Evolutionary conservation across 208 protist species (phyloP).

Genomic region (Naegleria fowleri): DNA sequence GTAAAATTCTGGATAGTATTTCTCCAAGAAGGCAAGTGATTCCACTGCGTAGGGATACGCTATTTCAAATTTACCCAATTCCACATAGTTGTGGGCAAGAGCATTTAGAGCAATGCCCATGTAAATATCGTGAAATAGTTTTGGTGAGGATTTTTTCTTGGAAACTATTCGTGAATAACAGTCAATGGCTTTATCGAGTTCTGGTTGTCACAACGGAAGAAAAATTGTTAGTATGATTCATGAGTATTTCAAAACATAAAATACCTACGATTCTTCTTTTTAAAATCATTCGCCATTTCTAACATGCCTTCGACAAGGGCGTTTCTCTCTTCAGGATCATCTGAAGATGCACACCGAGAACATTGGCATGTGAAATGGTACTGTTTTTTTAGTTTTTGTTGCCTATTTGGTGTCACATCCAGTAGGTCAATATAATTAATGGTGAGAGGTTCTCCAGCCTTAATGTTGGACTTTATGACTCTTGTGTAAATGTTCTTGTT

Average conservation of each 20-base stretch:
- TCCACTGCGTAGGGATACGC: neutral
- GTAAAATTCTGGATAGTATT: neutral
- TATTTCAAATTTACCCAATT: neutral
- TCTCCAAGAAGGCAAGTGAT: neutral
- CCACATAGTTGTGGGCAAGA: neutral
- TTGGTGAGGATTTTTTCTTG: neutral
- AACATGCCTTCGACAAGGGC: neutral
- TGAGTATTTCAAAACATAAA: no score
- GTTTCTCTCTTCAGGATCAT: neutral
- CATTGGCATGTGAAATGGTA: neutral
- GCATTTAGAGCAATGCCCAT: neutral
- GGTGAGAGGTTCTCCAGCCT: neutral
- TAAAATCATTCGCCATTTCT: neutral
- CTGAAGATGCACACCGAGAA: neutral
- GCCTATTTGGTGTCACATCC: neutral
- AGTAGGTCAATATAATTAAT: neutral
- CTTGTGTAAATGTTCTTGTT: neutral
- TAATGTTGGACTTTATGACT: neutral
- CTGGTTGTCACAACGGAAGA: no score
- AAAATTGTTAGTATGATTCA: no score
- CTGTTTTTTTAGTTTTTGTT: neutral
- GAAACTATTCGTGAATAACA: neutral
- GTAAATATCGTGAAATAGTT: neutral
- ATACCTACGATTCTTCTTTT: neutral
- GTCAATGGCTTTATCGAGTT: neutral